phyloP scores from a whole-genome alignment of 2,329 filamentous ascomycete species.

The Pseudocercospora cruenta region DNA sequence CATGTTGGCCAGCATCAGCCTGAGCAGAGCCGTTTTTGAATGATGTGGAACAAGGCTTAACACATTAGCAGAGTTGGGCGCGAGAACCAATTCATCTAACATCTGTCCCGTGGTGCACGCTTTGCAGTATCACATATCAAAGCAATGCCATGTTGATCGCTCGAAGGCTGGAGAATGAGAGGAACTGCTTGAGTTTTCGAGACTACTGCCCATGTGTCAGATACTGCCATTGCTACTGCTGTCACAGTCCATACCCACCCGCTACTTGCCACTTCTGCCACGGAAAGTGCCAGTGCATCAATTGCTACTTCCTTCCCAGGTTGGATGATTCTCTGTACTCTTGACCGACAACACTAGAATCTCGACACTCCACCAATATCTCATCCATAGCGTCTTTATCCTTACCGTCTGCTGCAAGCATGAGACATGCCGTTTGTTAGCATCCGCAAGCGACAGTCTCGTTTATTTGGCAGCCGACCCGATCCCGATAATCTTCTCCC shows the following conservation, averaged over 20 bases:
- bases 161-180: background rate
- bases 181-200: no score
- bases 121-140: no score
- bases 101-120: no score
- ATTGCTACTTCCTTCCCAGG: background rate
- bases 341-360: background rate
- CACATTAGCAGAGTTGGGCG: no score
- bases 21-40: no score
- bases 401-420: background rate
- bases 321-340: background rate
- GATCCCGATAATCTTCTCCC: slow-evolving; percentile 2
- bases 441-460: slow-evolving; percentile 17
- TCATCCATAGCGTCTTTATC: background rate
- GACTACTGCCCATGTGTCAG: background rate
- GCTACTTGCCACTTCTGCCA: background rate
- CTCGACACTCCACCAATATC: background rate
- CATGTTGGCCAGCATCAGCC: no score
- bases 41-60: no score
- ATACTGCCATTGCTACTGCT: background rate
- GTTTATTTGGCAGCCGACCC: slow-evolving; percentile 18
- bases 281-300: background rate
- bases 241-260: background rate
- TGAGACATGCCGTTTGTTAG: slow-evolving; percentile 18
- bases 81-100: no score
- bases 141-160: no score